These are phyloP conservation scores for Dendrobium huoshanense DNA, from an alignment of 106 monocot species.

Conservation along the genomic window DNA sequence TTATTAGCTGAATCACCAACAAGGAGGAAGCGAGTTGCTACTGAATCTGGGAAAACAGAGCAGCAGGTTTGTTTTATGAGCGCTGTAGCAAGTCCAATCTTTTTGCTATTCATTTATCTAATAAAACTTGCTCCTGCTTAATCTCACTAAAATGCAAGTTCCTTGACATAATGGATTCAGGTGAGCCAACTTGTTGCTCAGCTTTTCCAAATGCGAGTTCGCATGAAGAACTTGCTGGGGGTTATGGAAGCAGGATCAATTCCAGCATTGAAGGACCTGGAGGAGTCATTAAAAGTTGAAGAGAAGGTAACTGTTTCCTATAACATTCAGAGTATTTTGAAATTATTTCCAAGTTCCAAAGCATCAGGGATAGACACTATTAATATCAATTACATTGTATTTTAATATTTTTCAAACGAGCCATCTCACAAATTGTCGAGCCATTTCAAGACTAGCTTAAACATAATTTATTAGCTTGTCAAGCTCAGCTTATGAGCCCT, in stretches of 20 bases:
- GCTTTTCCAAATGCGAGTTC: constrained; percentile 90
- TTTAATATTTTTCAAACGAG: no score
- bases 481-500: no score
- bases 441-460: no score
- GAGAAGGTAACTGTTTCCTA: constrained; percentile 45
- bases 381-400: no score
- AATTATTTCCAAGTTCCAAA: background rate
- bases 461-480: no score
- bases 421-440: no score
- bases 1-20: constrained; percentile 76
- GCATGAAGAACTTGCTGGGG: constrained; percentile 94
- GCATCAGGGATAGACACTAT: no score
- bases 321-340: background rate
- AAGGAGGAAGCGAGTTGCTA: constrained; percentile 77
- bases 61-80: constrained; percentile 45
- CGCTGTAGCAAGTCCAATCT: background rate
- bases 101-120: background rate
- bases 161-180: constrained; percentile 26
- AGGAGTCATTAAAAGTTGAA: constrained; percentile 77
- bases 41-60: constrained; percentile 83
- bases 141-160: background rate
- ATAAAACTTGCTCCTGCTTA: background rate
- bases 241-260: constrained; percentile 79
- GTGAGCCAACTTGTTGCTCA: constrained; percentile 96
- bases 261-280: constrained; percentile 74